Evolutionary conservation across 805 yeast genomes (phyloP), one percentile per base, ranked within the genome.

Genomic region (Starmerella scarabaei): DNA sequence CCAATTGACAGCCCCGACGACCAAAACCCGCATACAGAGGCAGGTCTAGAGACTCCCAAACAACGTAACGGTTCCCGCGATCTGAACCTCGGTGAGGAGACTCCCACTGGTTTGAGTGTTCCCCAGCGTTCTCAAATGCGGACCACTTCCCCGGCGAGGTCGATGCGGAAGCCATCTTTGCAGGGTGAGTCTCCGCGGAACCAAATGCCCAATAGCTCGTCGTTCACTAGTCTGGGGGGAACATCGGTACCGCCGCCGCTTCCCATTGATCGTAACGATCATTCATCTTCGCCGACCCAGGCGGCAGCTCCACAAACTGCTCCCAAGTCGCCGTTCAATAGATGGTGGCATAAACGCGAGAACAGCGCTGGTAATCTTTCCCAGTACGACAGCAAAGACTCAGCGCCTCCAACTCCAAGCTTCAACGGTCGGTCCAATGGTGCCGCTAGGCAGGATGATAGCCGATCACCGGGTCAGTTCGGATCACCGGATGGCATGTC

Each of bases 71-170:
- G 32, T 9, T 29, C 32, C 12, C 32, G 32, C 12, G 19, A 29
- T 9, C n/a, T 14, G 19, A 6, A 14, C 12, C n/a, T 9, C 12
- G 11, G 19, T 14, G 17, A 7, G 32, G 32, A 23, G 11, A 23
- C 26, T 7, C 26, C 26, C 30, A 11, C 37, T 11, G 24, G n/a
- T 18, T 28, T 44, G 19, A 26, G 17, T 18, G 38, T 47, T 8
- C 51, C 51, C 11, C 35, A n/a, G 35, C 43, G 51, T 28, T 45
- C 49, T 23, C 41, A 38, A 26, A 41, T 45, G 26, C 39, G 51
- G 11, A 45, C 49, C 11, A 34, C 36, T 4, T 37, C 43, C 15
- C 50, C 50, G 14, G 45, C 38, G n/a, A 23, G 38, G 27, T 16
- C 38, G 28, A 31, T 36, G 41, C 21, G 38, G 9, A n/a, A 19